phyloP scores from a whole-genome alignment of 768 basidiomycete genomes.

The Boletus rubropictus region DNA sequence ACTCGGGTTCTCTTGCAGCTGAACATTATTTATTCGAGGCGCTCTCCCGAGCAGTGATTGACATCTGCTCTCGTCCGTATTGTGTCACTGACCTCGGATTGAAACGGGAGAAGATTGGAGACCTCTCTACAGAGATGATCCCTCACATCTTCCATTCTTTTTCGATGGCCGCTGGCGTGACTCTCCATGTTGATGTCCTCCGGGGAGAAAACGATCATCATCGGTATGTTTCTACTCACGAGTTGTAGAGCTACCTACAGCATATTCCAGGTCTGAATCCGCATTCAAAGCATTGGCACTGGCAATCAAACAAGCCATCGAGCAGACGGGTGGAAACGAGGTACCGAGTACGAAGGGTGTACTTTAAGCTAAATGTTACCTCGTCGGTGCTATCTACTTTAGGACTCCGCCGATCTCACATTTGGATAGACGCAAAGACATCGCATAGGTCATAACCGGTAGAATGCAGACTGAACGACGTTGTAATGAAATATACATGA shows the following conservation, averaged over 20 bases:
- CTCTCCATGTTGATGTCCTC: conserved; percentile 90
- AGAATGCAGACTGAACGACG: not conserved
- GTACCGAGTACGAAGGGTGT: conserved; percentile 98
- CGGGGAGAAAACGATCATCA: conserved; percentile 98
- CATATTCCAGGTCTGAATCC: conserved; percentile 74
- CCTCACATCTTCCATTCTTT: conserved; percentile 97
- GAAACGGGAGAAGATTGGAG: conserved; percentile 88
- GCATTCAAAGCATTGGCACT: conserved; percentile 97
- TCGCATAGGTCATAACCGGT: conserved; percentile 1
- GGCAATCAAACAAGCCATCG: conserved; percentile 92
- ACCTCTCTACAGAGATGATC: conserved; percentile 95
- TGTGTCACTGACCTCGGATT: conserved; percentile 89
- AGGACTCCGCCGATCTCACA: too few relatives aligned
- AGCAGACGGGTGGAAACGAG: conserved; percentile 81
- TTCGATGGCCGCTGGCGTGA: conserved; percentile 91
- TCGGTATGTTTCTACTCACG: conserved; percentile 47
- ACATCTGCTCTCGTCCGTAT: conserved; percentile 96
- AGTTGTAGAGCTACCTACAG: not conserved
- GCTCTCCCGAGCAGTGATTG: conserved; percentile 91
- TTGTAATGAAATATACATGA: conserved; percentile 17
- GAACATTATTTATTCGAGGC: conserved; percentile 49
- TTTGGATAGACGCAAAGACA: not conserved
- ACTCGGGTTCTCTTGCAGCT: not conserved
- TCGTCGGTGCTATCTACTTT: not conserved
- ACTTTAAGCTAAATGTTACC: conserved; percentile 38